Conservation (phyloP, 2,329 filamentous ascomycete genomes). For the Myriangium duriaei region DNA sequence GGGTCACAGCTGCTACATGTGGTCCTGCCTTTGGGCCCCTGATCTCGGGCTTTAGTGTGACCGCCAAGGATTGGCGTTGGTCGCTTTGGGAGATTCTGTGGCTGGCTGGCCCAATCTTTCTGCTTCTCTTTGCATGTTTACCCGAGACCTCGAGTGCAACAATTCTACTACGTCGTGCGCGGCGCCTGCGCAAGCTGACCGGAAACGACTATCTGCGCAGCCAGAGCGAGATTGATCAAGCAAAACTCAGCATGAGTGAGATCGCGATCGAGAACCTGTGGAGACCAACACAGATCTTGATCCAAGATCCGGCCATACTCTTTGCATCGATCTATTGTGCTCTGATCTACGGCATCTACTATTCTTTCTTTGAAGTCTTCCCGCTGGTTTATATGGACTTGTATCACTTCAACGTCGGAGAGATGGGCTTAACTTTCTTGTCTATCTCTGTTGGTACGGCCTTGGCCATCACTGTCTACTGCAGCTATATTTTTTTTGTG, state of each 20-base stretch:
- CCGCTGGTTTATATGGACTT: constrained; percentile 48
- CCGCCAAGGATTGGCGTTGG: constrained; percentile 50
- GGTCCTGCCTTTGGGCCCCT: constrained; percentile 49
- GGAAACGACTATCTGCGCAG: constrained; percentile 43
- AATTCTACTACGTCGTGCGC: constrained; percentile 38
- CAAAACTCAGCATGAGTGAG: constrained; percentile 32
- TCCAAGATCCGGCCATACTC: constrained; percentile 47
- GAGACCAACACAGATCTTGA: constrained; percentile 47
- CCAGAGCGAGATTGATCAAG: constrained; percentile 50
- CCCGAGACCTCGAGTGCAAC: constrained; percentile 50
- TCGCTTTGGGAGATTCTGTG: constrained; percentile 52
- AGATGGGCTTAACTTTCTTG: constrained; percentile 49
- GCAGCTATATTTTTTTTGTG: constrained; percentile 15
- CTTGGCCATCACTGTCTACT: constrained; percentile 31
- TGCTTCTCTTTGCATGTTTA: constrained; percentile 47
- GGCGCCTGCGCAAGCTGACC: constrained; percentile 46
- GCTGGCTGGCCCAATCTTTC: constrained; percentile 45
- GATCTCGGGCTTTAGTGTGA: constrained; percentile 48
- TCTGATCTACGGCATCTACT: constrained; percentile 39
- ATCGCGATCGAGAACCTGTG: constrained; percentile 43
- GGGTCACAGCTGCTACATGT: constrained; percentile 40
- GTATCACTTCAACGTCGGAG: constrained; percentile 48
- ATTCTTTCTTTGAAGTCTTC: constrained; percentile 48
- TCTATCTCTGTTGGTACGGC: constrained; percentile 47
- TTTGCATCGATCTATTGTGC: constrained; percentile 27